Percentiles rank a stretch among this genome's conserved stretches.
Evolutionary conservation across 805 yeast genomes (phyloP).

Genomic region (Monosporozyma aerobia): DNA sequence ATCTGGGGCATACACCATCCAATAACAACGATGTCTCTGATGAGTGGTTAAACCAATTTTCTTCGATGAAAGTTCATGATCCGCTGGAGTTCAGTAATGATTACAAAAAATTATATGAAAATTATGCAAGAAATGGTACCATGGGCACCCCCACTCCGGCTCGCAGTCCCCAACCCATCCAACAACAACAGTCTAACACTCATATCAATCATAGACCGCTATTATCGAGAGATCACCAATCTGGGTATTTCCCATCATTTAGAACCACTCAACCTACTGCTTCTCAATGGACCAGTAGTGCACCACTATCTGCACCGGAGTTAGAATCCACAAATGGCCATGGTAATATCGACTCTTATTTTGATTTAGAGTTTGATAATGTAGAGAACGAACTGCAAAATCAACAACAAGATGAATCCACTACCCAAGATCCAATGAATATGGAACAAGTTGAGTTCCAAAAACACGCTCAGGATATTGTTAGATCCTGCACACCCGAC

Average conservation of each 20-base stretch:
- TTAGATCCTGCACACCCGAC: slow-evolving; percentile 12
- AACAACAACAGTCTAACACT: background rate
- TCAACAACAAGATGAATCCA: background rate
- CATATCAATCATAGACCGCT: background rate
- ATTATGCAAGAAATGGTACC: slow-evolving; percentile 10
- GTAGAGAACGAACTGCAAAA: slow-evolving; percentile 18
- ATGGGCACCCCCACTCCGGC: slow-evolving; percentile 1
- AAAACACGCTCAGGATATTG: slow-evolving; percentile 19
- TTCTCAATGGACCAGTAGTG: background rate
- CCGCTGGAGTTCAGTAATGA: slow-evolving; percentile 23
- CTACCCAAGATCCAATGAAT: slow-evolving; percentile 4
- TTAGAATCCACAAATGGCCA: background rate
- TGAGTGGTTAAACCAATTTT: slow-evolving; percentile 21
- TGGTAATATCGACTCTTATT: slow-evolving; percentile 5
- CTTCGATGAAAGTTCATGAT: slow-evolving; percentile 22
- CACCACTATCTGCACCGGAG: background rate
- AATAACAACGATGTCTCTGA: background rate
- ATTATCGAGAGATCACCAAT: background rate
- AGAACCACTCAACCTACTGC: background rate
- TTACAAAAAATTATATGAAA: slow-evolving; percentile 21
- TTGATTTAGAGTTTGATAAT: slow-evolving; percentile 17
- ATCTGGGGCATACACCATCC: background rate
- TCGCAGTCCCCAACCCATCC: background rate
- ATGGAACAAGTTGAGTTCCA: slow-evolving; percentile 21
- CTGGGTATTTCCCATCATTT: background rate